phyloP scores from a whole-genome alignment of 257 asterid species.

The Gentiana dahurica region DNA sequence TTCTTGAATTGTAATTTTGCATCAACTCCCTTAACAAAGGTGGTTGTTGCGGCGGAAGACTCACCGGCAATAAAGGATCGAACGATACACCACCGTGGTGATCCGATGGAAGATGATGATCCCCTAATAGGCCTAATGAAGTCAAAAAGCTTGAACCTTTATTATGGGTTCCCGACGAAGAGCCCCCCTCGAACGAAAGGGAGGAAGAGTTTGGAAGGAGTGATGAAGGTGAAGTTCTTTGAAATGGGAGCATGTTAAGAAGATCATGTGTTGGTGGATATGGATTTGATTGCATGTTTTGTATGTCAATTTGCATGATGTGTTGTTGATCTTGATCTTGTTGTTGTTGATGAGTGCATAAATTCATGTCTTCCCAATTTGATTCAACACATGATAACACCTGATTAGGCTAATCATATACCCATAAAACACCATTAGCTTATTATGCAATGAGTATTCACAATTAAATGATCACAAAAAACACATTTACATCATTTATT shows the following conservation, averaged over 20 bases:
- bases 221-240: conserved; percentile 37
- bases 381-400: conserved; percentile 21
- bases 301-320: conserved; percentile 17
- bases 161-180: conserved; percentile 17
- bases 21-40: conserved; percentile 68
- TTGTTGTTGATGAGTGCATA: conserved; percentile 15
- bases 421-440: no score
- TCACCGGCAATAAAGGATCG: conserved; percentile 67
- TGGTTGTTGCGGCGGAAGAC: conserved; percentile 75
- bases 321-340: conserved; percentile 14
- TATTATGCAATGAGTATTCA: no score
- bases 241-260: conserved; percentile 60
- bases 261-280: conserved; percentile 42
- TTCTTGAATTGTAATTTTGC: conserved; percentile 35
- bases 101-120: conserved; percentile 18
- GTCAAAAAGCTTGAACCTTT: conserved; percentile 34
- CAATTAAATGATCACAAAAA: no score
- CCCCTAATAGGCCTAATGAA: conserved; percentile 65
- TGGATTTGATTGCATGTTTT: conserved; percentile 21
- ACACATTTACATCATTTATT: no score
- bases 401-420: conserved; percentile 12
- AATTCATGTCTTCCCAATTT: conserved; percentile 43
- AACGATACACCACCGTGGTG: conserved; percentile 18
- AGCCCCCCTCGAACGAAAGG: conserved; percentile 15
- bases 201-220: conserved; percentile 43